Base-by-base conservation (phyloP, 495 filamentous ascomycete genomes). In the Aspergillus hancockii region DNA sequence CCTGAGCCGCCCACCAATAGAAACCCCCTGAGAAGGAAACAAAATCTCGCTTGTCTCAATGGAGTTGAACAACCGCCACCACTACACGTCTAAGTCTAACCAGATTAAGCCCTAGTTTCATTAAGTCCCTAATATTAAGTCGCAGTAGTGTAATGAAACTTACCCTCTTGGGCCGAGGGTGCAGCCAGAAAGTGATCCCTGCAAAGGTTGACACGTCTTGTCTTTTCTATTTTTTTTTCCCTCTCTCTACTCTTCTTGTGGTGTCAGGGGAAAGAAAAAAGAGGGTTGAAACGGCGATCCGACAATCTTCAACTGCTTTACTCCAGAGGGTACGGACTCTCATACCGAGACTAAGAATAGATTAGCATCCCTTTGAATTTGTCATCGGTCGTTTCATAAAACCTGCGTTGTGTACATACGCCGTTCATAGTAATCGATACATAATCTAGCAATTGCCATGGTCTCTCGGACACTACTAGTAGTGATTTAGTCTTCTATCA, bases 1-100 rank as follows among this genome's bases (percentile, higher is more conserved):
- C 63, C 58, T 67, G 60, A 70, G 58, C 49, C 54, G 34, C 23
- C 50, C 43, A 58, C 68, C 70, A 73, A 75, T 72, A 38, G 71
- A 45, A 49, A 41, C 8, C 18, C 58, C 40, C 52, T 55, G 52
- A 62, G 59, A 59, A 59, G 67, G 57, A 41, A 63, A 62, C 57
- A 57, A 71, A 71, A 63, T 59, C 64, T 68, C 65, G 62, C 65
- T 68, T 68, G 68, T 54, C 54, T 58, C 49, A 57, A 62, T 68
- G 63, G 60, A 61, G 60, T 43, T 56, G 60, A 40, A 41, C 60
- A 46, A 47, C 46, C 50, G 60, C 64, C 64, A 66, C 64, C 57
- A 52, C 59, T 55, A 52, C 46, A 34, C 49, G 55, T 38, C 38
- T 23, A 10, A 18, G 8, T 8, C 57, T 62, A 61, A 55, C 60